A percentile compares a stretch with the other conserved stretches of the same genome.
Evolutionary conservation across 2,329 filamentous ascomycete genomes (phyloP).

Genomic region (Curvularia sp.): DNA sequence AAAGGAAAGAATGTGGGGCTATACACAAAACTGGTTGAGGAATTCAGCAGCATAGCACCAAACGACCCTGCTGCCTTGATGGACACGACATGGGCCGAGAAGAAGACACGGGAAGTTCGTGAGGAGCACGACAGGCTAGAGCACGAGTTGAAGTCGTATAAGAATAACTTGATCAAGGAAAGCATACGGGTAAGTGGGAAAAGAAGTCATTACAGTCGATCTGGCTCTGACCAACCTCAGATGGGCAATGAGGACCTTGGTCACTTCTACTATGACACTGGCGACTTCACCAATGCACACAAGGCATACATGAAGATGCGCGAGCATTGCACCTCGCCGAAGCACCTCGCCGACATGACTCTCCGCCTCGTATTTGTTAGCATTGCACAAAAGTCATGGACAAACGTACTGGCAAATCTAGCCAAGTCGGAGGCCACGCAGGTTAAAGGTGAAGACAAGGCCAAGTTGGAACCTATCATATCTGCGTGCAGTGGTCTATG

Average conservation of each 20-base stretch:
- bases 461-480: slow-evolving; percentile 70
- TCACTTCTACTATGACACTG: slow-evolving; percentile 79
- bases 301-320: slow-evolving; percentile 88
- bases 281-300: slow-evolving; percentile 73
- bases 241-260: slow-evolving; percentile 96
- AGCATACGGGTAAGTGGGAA: slow-evolving; percentile 77
- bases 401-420: slow-evolving; percentile 68
- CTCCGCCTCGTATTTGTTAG: slow-evolving; percentile 79
- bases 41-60: slow-evolving; percentile 69
- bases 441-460: slow-evolving; percentile 64
- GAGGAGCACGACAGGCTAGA: slow-evolving; percentile 79
- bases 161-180: slow-evolving; percentile 96
- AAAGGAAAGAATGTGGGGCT: slow-evolving; percentile 73
- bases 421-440: slow-evolving; percentile 62
- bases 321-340: slow-evolving; percentile 82
- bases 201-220: neutral
- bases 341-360: slow-evolving; percentile 83
- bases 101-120: slow-evolving; percentile 70
- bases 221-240: slow-evolving; percentile 55
- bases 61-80: slow-evolving; percentile 70
- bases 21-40: slow-evolving; percentile 74
- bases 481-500: slow-evolving; percentile 67
- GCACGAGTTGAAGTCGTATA: slow-evolving; percentile 86
- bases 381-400: slow-evolving; percentile 80
- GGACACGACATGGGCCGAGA: slow-evolving; percentile 79